Conservation (phyloP, 2,329 filamentous ascomycete species). For the Nemania sp. region DNA sequence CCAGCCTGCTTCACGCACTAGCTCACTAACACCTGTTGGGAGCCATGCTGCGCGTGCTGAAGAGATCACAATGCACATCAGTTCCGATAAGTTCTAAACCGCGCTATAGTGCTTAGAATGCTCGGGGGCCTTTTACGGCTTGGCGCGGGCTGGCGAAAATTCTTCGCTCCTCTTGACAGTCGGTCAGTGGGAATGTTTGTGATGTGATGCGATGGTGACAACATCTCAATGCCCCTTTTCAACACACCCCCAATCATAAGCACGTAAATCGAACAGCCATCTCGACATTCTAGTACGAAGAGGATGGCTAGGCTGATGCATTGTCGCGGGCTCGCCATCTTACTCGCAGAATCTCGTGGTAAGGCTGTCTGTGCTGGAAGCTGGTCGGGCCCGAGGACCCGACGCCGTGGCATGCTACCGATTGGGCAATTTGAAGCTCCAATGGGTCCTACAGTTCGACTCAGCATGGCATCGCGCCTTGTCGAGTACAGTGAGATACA, state of each 20-base stretch:
- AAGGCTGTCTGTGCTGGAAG: slow-evolving; percentile 6
- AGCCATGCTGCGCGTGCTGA: slow-evolving; percentile 14
- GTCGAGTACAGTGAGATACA: background rate
- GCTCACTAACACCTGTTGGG: slow-evolving; percentile 19
- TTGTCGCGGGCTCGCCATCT: slow-evolving; percentile 15
- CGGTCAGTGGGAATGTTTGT: background rate
- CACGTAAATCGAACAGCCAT: slow-evolving; percentile 8
- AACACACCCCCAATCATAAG: background rate
- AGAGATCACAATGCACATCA: slow-evolving; percentile 15
- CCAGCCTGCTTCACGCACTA: background rate
- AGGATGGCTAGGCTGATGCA: background rate
- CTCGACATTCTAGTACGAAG: slow-evolving; percentile 2
- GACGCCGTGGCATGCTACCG: slow-evolving; percentile 23
- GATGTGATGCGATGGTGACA: slow-evolving; percentile 7
- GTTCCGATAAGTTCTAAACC: slow-evolving; percentile 4
- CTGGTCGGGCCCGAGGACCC: slow-evolving; percentile 25
- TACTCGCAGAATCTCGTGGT: slow-evolving; percentile 20
- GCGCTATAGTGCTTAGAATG: slow-evolving; percentile 13
- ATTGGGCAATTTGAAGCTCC: slow-evolving; percentile 16
- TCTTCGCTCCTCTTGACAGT: background rate
- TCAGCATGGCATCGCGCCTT: background rate
- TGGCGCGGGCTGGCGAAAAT: slow-evolving; percentile 5
- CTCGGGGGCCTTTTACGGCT: background rate
- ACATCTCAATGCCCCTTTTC: background rate
- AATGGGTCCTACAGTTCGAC: background rate